These are phyloP conservation scores for Aspergillus avenaceus DNA, from an alignment of 495 filamentous ascomycete genomes.

Conservation along the genomic window DNA sequence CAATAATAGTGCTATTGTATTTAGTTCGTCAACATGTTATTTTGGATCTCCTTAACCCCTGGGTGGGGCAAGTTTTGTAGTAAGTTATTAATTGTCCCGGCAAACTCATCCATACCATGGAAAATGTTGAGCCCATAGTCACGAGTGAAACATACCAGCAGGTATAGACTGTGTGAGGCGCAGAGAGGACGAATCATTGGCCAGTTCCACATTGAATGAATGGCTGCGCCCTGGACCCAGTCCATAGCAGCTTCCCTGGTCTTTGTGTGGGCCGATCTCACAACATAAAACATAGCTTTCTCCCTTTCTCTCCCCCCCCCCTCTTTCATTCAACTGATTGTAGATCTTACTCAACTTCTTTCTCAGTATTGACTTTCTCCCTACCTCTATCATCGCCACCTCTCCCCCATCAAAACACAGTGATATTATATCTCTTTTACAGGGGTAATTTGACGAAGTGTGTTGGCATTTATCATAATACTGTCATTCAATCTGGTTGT, in stretches of 20 bases:
- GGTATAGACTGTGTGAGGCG: slow-evolving; percentile 20
- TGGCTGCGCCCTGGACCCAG: slow-evolving; percentile 9
- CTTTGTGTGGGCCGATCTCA: slow-evolving; percentile 22
- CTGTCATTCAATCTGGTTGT: background rate
- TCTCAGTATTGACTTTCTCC: background rate
- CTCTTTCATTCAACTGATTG: slow-evolving; percentile 17
- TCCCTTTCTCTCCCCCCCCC: slow-evolving; percentile 23
- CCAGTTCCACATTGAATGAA: slow-evolving; percentile 13
- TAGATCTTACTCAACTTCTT: slow-evolving; percentile 13
- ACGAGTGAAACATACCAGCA: slow-evolving; percentile 21
- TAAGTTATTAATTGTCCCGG: too few relatives aligned
- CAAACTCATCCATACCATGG: slow-evolving; percentile 1
- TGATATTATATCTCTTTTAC: background rate
- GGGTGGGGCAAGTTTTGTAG: too few relatives aligned
- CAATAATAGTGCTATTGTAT: too few relatives aligned
- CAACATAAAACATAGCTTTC: slow-evolving; percentile 29
- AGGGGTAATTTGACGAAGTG: background rate
- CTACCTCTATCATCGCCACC: slow-evolving; percentile 4
- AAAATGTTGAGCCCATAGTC: slow-evolving; percentile 2
- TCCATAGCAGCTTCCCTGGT: slow-evolving; percentile 25
- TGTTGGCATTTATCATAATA: background rate
- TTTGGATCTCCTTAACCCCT: background rate
- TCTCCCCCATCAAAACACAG: background rate
- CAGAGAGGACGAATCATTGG: slow-evolving; percentile 19
- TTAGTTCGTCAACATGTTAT: background rate